Evolutionary conservation across 2,329 filamentous ascomycete genomes (phyloP), one percentile per base, ranked within the genome.

Genomic region (Neofusicoccum kwambonambiense): DNA sequence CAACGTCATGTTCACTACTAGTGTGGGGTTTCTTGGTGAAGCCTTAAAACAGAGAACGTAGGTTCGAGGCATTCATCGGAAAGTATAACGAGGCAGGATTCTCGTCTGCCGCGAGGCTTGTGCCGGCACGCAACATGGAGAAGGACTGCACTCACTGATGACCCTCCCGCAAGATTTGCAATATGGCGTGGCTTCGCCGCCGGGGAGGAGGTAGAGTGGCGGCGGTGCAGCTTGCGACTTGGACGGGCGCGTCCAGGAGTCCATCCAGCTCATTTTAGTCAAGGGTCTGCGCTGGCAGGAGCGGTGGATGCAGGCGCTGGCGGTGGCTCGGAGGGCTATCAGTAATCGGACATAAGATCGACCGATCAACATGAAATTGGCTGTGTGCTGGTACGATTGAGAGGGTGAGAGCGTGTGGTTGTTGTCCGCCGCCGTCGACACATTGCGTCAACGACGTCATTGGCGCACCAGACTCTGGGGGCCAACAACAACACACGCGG

Each of bases 101-200:
- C 27, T 31, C 6, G 6, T 31, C 27, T 7, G 27, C 27, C 4
- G 27, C 27, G 27, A 31, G 27, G 4, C 27, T 31, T 31, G 4
- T 31, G 27, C 27, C 27, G 27, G 27, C 27, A 31, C 27, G 27
- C 27, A 31, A 37, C 37, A 22, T 17, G 37, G 34, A 42, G 8
- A 9, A 15, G 15, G 19, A 17, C 17, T 8, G 19, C 19, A 45
- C 71, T 74, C 72, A 68, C 82, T 80, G 44, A 87, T 86, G 2
- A 85, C 79, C 45, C 85, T 78, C 0, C 86, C 85, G 68, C 85
- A 88, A 12, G 82, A 81, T 66, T 82, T 81, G 68, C 85, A 87
- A 71, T 87, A 87, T 0, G 82, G 81, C 0, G 81, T 82, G 31
- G 77, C 72, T 54, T 84, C 82, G 49, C 80, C 79, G 2, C 78